These are phyloP conservation scores for Pelagophyceae sp. DNA, from an alignment of 352 stramenopile genomes.

Conservation along the genomic window DNA sequence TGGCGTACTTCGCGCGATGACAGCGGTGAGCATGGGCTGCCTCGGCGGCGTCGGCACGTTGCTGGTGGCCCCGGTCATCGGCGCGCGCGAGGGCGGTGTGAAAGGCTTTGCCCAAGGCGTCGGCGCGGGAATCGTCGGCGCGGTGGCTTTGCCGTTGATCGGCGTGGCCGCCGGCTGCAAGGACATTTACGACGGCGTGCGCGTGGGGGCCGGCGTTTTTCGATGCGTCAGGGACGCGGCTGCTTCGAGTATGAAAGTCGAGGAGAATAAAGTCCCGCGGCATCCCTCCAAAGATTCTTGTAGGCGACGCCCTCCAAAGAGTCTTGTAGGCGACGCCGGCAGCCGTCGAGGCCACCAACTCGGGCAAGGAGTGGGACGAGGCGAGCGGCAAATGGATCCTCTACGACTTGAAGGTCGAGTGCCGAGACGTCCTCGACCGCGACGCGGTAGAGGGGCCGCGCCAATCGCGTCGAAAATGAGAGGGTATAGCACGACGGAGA, in stretches of 20 bases:
- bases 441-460: no score
- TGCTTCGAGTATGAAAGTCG: no score
- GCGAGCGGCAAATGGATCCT: constrained; percentile 50
- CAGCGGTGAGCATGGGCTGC: background rate
- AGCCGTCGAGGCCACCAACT: constrained; percentile 36
- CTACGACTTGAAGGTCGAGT: constrained; percentile 43
- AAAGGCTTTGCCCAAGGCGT: constrained; percentile 44
- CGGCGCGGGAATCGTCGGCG: constrained; percentile 29
- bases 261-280: no score
- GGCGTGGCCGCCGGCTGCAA: constrained; percentile 53
- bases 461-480: no score
- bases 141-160: constrained; percentile 54
- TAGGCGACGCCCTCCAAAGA: no score
- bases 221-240: no score
- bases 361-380: constrained; percentile 63
- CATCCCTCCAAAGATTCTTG: no score
- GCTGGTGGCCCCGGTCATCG: constrained; percentile 57
- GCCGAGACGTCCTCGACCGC: constrained; percentile 42
- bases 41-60: constrained; percentile 52
- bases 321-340: constrained; percentile 48
- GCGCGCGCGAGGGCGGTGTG: constrained; percentile 52
- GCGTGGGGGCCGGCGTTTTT: no score
- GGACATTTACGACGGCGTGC: constrained; percentile 52
- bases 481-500: no score
- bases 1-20: background rate